Percentiles rank a stretch among this genome's conserved stretches.
Conservation (phyloP, 495 filamentous ascomycete genomes). For the Amorphotheca resinae region DNA sequence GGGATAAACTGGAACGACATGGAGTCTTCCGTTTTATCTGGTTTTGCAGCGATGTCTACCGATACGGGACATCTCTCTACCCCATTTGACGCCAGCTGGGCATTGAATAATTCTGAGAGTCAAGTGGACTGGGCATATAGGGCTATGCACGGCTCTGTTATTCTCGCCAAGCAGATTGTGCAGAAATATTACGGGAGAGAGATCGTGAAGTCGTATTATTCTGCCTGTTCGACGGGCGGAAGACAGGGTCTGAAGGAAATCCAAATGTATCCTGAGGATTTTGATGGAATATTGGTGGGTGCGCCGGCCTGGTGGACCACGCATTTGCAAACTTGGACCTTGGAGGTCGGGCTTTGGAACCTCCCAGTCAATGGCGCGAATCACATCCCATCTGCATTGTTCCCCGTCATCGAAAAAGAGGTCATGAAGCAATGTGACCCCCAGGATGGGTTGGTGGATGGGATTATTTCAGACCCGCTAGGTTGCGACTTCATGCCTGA, state of each 20-base stretch:
- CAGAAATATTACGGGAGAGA: constrained; percentile 30
- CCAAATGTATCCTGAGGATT: constrained; percentile 39
- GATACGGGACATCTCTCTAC: constrained; percentile 41
- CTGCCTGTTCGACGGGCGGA: constrained; percentile 47
- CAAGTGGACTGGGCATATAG: constrained; percentile 35
- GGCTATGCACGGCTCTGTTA: constrained; percentile 37
- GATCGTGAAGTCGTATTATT: constrained; percentile 38
- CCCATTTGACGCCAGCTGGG: constrained; percentile 31
- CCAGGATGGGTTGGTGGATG: constrained; percentile 50
- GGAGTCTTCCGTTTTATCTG: constrained; percentile 31
- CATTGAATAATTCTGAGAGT: constrained; percentile 28
- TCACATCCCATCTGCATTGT: constrained; percentile 38
- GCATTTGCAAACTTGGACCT: constrained; percentile 37
- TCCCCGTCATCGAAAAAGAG: constrained; percentile 41
- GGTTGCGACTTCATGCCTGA: constrained; percentile 43
- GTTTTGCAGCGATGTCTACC: constrained; percentile 41
- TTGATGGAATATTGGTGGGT: constrained; percentile 56
- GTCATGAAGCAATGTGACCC: constrained; percentile 53
- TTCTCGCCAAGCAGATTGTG: constrained; percentile 25
- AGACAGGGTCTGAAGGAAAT: constrained; percentile 42
- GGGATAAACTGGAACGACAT: constrained; percentile 44
- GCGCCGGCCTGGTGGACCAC: constrained; percentile 41
- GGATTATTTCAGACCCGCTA: constrained; percentile 49
- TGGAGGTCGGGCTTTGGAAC: constrained; percentile 28
- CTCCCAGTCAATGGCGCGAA: constrained; percentile 30